phyloP scores from a whole-genome alignment of 2,329 filamentous ascomycete genomes.

The Calycina herbarum region DNA sequence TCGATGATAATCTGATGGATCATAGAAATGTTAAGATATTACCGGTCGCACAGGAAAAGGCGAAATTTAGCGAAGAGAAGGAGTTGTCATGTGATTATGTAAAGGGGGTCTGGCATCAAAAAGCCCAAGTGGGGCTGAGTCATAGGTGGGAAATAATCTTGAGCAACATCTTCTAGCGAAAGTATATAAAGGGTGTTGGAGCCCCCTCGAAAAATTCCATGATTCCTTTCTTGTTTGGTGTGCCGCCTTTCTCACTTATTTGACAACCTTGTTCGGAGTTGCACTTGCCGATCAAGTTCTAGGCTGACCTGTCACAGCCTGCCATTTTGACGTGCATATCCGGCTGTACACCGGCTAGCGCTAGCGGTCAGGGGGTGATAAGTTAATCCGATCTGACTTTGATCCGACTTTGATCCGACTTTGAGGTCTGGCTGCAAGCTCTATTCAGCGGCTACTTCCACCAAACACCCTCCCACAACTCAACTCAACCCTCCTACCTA shows the following conservation, averaged over 20 bases:
- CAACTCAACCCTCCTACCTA: not conserved
- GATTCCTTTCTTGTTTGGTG: conserved; percentile 24
- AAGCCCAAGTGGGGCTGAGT: conserved; percentile 27
- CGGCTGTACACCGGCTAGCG: too few relatives aligned
- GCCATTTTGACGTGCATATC: not conserved
- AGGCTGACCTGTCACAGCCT: not conserved
- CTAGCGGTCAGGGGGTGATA: too few relatives aligned
- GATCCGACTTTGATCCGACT: too few relatives aligned
- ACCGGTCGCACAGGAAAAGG: conserved; percentile 27
- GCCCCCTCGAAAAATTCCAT: conserved; percentile 21
- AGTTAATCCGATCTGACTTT: too few relatives aligned
- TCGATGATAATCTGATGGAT: conserved; percentile 15
- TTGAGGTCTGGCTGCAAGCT: too few relatives aligned
- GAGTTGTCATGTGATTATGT: conserved; percentile 31
- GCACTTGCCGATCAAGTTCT: not conserved
- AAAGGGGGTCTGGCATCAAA: conserved; percentile 7
- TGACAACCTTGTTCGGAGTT: conserved; percentile 1
- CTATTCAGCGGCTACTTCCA: not conserved
- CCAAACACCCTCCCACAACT: not conserved
- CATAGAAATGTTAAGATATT: conserved; percentile 16
- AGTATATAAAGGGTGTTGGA: conserved; percentile 31
- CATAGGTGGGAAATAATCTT: conserved; percentile 26
- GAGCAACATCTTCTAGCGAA: conserved; percentile 18
- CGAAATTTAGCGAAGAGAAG: conserved; percentile 17
- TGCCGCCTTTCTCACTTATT: conserved; percentile 20